Base-by-base conservation (phyloP, 2,329 filamentous ascomycete genomes). In the Tetracladium maxilliforme region DNA sequence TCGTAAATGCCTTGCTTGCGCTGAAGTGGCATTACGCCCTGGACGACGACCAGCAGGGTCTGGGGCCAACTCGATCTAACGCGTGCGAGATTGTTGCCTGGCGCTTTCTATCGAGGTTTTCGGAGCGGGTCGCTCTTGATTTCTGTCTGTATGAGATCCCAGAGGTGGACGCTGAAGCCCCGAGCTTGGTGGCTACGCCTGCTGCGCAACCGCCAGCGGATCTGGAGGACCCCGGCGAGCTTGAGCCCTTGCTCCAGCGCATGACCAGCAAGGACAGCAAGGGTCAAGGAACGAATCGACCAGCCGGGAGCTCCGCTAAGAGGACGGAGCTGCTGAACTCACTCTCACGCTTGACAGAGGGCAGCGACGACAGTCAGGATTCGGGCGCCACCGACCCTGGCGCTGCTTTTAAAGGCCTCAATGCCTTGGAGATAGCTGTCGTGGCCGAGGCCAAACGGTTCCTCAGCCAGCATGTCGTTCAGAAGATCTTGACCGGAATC, bases 381-480 rank as follows among this genome's bases (percentile, higher is more conserved):
- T n/a, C n/a, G n/a, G n/a, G n/a, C n/a, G n/a, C n/a, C n/a, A n/a
- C n/a, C n/a, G n/a, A n/a, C n/a, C 70, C 78, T 15, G 78, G 76
- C 0, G 64, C 69, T 1, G 67, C 73, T 2, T 92, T 92, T 44
- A 70, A 72, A 18, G 73, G 76, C 11, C 60, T 93, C 23, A 93
- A 90, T 45, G 83, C 82, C 3, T 61, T 95, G 10, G 83, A 92
- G 44, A 86, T 92, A 40, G 83, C 82, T 14, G 74, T 77, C 22
- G 71, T 92, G 12, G 76, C 76, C 9, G 66, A 80, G 30, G 80
- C 81, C 16, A 92, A 92, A 52, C 78, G 78, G 22, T 92, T 92
- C 37, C 62, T 92, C 18, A 76, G 75, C 41, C 82, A 92, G 46
- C 64, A 66, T 31, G 68, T 80, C 4, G 77, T 92, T 8, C 83